Evolutionary conservation across 805 yeast genomes (phyloP).

Genomic region (Metschnikowia orientalis): DNA sequence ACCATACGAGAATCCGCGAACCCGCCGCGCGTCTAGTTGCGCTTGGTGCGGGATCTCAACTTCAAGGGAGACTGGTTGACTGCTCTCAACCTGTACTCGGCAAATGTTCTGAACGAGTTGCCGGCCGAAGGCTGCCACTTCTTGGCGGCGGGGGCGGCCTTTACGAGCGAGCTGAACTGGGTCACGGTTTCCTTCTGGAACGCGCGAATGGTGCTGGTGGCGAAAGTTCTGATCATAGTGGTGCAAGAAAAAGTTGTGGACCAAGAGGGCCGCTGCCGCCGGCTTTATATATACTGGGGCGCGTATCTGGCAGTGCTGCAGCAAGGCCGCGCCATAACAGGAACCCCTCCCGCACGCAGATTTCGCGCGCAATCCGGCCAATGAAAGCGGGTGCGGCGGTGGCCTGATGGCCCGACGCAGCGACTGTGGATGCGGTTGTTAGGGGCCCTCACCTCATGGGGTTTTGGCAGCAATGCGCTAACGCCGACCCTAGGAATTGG

Average conservation of each 20-base stretch:
- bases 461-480: too few relatives aligned
- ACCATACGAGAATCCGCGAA: too few relatives aligned
- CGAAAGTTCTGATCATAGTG: slow-evolving; percentile 22
- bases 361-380: slow-evolving; percentile 3
- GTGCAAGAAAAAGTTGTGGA: neutral
- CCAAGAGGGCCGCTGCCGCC: neutral
- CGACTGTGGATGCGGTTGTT: slow-evolving; percentile 2
- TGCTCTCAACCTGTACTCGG: slow-evolving; percentile 41
- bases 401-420: too few relatives aligned
- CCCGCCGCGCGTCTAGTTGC: too few relatives aligned
- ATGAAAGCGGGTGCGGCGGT: neutral
- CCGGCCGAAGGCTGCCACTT: slow-evolving; percentile 39
- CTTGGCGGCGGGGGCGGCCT: slow-evolving; percentile 19
- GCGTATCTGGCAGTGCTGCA: too few relatives aligned
- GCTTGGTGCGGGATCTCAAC: slow-evolving; percentile 15
- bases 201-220: slow-evolving; percentile 18
- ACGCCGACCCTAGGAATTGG: too few relatives aligned
- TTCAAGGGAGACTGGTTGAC: slow-evolving; percentile 40
- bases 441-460: too few relatives aligned
- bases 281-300: slow-evolving; percentile 2
- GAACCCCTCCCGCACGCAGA: slow-evolving; percentile 4
- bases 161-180: slow-evolving; percentile 23
- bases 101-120: slow-evolving; percentile 39
- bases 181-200: slow-evolving; percentile 29
- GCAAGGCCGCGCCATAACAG: too few relatives aligned